phyloP scores from a whole-genome alignment of 345 rosid genomes.

The Boechera retrofracta region DNA sequence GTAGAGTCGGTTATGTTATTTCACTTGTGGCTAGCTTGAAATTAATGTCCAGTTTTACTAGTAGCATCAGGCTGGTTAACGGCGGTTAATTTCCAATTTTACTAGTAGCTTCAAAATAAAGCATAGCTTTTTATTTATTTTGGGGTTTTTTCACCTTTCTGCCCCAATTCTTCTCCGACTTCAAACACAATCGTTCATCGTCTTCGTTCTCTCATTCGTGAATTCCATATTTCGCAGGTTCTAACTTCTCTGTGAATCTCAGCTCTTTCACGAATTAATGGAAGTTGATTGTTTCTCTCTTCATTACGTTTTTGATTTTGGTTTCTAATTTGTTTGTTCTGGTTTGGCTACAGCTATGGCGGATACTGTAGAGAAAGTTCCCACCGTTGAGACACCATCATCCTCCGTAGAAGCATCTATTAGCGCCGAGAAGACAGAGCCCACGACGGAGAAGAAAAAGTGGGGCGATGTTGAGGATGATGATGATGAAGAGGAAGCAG shows the following conservation, averaged over 20 bases:
- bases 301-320: conserved; percentile 6
- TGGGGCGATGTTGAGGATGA: conserved; percentile 35
- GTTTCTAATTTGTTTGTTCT: conserved; percentile 1
- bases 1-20: too few species aligned
- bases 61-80: conserved; percentile 15
- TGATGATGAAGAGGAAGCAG: conserved; percentile 47
- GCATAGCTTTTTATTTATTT: conserved; percentile 1
- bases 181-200: conserved; percentile 1
- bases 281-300: not conserved
- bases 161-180: not conserved
- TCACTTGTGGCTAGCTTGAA: too few species aligned
- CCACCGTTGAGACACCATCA: conserved; percentile 20
- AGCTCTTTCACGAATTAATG: not conserved
- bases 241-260: not conserved
- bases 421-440: not conserved
- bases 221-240: conserved; percentile 10
- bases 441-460: not conserved
- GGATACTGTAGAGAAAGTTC: conserved; percentile 41
- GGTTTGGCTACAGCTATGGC: conserved; percentile 33
- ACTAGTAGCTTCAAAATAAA: conserved; percentile 19
- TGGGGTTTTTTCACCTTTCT: not conserved
- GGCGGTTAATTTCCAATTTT: not conserved
- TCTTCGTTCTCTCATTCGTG: not conserved
- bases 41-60: not conserved
- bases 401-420: not conserved